phyloP scores from a whole-genome alignment of 176 grass and related monocot species.

The Canna indica region DNA sequence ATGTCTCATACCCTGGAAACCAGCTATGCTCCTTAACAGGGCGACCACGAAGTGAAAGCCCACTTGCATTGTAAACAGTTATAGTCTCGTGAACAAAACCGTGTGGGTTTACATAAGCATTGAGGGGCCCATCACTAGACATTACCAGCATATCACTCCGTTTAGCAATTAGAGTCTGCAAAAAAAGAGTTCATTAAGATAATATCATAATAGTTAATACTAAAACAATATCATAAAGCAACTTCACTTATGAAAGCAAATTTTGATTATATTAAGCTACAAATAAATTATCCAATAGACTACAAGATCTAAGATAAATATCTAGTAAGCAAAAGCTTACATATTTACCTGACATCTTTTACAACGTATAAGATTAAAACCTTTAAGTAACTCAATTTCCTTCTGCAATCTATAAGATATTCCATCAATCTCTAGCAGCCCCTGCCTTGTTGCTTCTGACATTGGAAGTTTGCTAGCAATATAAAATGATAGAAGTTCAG shows the following conservation, averaged over 20 bases:
- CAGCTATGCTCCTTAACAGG: slow-evolving; percentile 64
- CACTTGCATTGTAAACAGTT: slow-evolving; percentile 42
- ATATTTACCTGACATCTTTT: slow-evolving; percentile 60
- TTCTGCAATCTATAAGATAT: slow-evolving; percentile 66
- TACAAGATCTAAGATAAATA: background rate
- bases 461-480: slow-evolving; percentile 86
- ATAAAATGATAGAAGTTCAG: slow-evolving; percentile 81
- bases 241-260: background rate
- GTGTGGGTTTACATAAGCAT: slow-evolving; percentile 36
- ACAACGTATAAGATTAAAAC: slow-evolving; percentile 71
- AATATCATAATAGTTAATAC: no score
- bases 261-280: background rate
- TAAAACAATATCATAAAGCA: background rate
- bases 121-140: slow-evolving; percentile 51
- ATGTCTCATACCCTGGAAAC: slow-evolving; percentile 66
- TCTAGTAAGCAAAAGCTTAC: background rate
- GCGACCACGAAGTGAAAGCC: slow-evolving; percentile 35
- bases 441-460: slow-evolving; percentile 76
- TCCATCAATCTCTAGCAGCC: slow-evolving; percentile 83
- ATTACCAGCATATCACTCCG: slow-evolving; percentile 66
- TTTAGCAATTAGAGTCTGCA: slow-evolving; percentile 46
- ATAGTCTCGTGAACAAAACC: slow-evolving; percentile 49
- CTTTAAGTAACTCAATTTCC: slow-evolving; percentile 87
- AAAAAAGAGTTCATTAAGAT: slow-evolving; percentile 16
- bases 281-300: background rate